Evolutionary conservation across 2,329 filamentous ascomycete species (phyloP).

Genomic region (Fusarium tanahbumbuense): DNA sequence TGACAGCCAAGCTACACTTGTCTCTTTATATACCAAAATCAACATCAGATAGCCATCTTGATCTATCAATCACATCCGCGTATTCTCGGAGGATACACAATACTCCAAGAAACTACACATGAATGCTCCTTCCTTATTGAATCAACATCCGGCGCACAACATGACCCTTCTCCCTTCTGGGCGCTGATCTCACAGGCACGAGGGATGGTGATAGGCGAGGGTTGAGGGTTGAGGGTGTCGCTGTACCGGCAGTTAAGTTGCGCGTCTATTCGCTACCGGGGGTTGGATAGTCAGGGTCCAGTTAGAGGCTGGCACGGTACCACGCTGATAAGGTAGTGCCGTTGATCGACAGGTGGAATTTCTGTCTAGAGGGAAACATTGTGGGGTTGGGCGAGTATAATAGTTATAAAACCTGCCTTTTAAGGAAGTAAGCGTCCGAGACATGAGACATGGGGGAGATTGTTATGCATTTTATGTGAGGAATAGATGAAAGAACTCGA

Average conservation of each 20-base stretch:
- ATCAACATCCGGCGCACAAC: slow-evolving; percentile 18
- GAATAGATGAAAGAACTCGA: neutral
- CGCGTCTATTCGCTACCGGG: slow-evolving; percentile 14
- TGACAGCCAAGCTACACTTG: slow-evolving; percentile 2
- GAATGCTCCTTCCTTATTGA: slow-evolving; percentile 37
- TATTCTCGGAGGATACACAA: slow-evolving; percentile 12
- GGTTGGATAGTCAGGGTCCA: slow-evolving; percentile 23
- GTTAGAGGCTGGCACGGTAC: slow-evolving; percentile 22
- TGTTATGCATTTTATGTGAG: neutral
- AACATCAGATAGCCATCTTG: slow-evolving; percentile 7
- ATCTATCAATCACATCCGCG: neutral
- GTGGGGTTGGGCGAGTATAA: slow-evolving; percentile 16
- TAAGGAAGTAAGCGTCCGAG: slow-evolving; percentile 31
- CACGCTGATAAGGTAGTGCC: slow-evolving; percentile 35
- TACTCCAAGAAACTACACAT: neutral
- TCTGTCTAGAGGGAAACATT: slow-evolving; percentile 1
- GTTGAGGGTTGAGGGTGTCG: neutral
- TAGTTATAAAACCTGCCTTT: slow-evolving; percentile 32
- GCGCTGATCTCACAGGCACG: slow-evolving; percentile 34
- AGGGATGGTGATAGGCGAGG: slow-evolving; percentile 36
- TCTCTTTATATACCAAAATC: slow-evolving; percentile 30
- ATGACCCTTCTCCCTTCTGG: slow-evolving; percentile 22
- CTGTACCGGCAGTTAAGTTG: slow-evolving; percentile 4
- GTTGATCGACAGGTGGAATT: slow-evolving; percentile 21
- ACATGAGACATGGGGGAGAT: slow-evolving; percentile 4